Conservation (phyloP, 179 eudicot genomes). For the Actinidia chinensis region DNA sequence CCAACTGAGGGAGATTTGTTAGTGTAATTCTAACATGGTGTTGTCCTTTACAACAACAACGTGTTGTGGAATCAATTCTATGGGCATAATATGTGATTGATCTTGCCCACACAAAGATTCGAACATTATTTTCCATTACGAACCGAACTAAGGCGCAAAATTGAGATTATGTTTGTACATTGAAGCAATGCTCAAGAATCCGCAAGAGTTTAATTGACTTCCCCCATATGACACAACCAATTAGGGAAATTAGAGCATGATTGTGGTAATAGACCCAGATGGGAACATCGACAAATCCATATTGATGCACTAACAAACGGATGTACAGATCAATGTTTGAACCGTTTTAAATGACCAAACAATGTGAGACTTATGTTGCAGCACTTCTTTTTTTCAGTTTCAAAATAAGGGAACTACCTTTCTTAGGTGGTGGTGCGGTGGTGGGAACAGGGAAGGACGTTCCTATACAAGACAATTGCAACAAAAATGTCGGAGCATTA, state of each 20-base stretch:
- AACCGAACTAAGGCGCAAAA: neutral
- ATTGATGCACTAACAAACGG: neutral
- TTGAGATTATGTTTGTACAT: neutral
- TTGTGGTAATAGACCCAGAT: neutral
- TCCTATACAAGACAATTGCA: constrained; percentile 6
- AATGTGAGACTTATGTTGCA: neutral
- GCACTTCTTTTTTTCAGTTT: neutral
- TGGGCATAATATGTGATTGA: neutral
- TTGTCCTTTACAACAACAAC: neutral
- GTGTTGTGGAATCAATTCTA: neutral
- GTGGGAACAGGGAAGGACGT: neutral
- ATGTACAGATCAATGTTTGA: neutral
- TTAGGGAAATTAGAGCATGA: neutral
- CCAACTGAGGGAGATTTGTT: neutral
- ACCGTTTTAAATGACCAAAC: neutral
- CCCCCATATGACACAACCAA: neutral
- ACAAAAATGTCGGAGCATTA: neutral
- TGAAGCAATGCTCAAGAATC: neutral
- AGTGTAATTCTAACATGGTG: neutral
- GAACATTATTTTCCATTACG: neutral
- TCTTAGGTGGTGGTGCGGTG: neutral
- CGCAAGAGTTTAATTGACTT: neutral
- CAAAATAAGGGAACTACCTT: neutral
- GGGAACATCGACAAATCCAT: neutral
- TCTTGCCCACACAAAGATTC: neutral